Percentiles rank a stretch among this genome's conserved stretches.
Conservation (phyloP, 108 stramenopile genomes). For the Skeletonema costatum region DNA sequence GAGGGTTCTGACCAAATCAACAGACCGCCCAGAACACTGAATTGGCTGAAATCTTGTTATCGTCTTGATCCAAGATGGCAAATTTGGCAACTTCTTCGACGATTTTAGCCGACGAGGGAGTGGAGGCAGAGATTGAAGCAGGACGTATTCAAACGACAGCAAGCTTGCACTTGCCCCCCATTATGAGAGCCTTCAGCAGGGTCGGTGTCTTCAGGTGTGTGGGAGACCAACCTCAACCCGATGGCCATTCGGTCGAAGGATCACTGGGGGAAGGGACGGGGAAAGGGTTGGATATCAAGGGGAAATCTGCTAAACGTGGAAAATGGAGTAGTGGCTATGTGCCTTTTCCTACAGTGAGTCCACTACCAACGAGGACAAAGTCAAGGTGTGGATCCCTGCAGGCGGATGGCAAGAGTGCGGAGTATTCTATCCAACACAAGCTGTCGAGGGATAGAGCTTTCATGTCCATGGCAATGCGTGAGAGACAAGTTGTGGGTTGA, state of each 20-base stretch:
- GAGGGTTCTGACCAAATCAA: not conserved
- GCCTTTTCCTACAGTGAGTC: slow-evolving; percentile 15
- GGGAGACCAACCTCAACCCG: too few species aligned
- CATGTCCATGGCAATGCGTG: not conserved
- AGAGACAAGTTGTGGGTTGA: not conserved
- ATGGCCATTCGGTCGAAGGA: too few species aligned
- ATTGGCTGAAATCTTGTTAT: slow-evolving; percentile 28
- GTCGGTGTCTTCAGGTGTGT: slow-evolving; percentile 5
- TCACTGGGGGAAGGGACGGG: too few species aligned
- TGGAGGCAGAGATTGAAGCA: not conserved
- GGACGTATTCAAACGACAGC: not conserved
- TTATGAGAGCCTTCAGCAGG: not conserved
- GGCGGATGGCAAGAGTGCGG: not conserved
- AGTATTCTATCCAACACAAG: slow-evolving; percentile 2
- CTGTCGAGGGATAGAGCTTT: slow-evolving; percentile 1
- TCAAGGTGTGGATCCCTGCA: not conserved
- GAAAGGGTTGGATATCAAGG: too few species aligned
- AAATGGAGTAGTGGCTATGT: slow-evolving; percentile 9
- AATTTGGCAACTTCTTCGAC: slow-evolving; percentile 42
- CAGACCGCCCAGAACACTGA: not conserved
- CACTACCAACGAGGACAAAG: slow-evolving; percentile 2
- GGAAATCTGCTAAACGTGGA: slow-evolving; percentile 1
- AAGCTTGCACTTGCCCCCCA: not conserved
- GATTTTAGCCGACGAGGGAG: slow-evolving; percentile 34
- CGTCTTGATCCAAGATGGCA: too few species aligned